These are phyloP conservation scores for Kandelia obovata DNA, from an alignment of 345 rosid genomes.

Conservation along the genomic window DNA sequence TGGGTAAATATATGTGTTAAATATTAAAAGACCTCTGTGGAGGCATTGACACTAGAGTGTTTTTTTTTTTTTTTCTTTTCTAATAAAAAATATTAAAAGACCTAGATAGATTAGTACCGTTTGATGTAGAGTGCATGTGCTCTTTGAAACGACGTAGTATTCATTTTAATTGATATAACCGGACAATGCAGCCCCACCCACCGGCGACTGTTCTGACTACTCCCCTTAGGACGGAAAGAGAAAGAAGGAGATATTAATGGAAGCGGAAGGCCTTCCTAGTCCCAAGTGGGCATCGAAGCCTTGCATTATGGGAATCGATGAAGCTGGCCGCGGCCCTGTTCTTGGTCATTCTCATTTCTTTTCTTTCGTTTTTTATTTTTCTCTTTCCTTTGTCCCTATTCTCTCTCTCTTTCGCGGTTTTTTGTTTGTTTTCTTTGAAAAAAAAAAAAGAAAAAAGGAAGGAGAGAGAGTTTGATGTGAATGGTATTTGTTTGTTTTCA, in stretches of 20 bases:
- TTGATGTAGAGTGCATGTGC: too few species aligned
- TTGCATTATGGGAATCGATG: constrained; percentile 94
- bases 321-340: constrained; percentile 96
- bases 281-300: constrained; percentile 73
- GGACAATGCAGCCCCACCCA: too few species aligned
- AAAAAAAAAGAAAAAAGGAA: background rate
- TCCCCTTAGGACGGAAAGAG: background rate
- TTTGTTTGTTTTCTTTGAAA: background rate
- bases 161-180: too few species aligned
- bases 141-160: too few species aligned
- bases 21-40: too few species aligned
- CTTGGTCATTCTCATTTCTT: constrained; percentile 35
- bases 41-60: too few species aligned
- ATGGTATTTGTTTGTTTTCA: constrained; percentile 24
- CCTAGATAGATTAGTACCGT: too few species aligned
- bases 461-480: background rate
- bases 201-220: too few species aligned
- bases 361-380: background rate
- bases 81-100: too few species aligned
- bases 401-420: background rate
- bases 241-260: constrained; percentile 23
- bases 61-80: too few species aligned
- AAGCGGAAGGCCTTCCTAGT: constrained; percentile 26
- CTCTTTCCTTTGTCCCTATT: background rate
- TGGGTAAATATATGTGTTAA: too few species aligned